Base-by-base conservation (phyloP, 2,329 filamentous ascomycete species). In the Thelonectria blattea region DNA sequence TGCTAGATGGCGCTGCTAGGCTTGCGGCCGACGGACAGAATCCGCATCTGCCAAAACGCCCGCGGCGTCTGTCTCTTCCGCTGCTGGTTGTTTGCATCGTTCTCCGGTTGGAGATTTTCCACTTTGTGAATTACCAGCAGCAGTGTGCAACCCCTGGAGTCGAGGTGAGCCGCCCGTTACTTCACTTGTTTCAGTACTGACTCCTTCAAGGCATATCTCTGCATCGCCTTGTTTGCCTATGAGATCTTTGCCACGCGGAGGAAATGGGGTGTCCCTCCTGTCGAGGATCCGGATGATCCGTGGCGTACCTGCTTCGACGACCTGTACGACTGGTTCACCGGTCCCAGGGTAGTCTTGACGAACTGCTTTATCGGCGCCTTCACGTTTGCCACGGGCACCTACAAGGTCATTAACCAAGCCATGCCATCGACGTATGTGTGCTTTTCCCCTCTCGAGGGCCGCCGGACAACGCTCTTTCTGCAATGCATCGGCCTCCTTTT, bases 401-500 rank as follows among this genome's bases (percentile, higher is more conserved):
- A 76, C 56, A 68, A 78, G 2, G 73, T 78, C 15, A 66, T 76
- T 2, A 73, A 74, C 14, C 75, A 77, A n/a, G 73, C 74, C 3
- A 67, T 71, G 17, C 72, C 68, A n/a, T 85, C 83, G 12, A 83
- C 81, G 0, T 84, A 81, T 58, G 78, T 85, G 57, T 87, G 84
- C 65, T 81, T 83, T 17, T 64, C 74, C 5, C 65, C 75, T 3
- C 61, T 76, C 14, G 82, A 84, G 55, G 77, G 73, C 52, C 71
- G 71, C 3, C 66, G 71, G 5, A 70, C 70, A 17, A 72, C 79
- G 1, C 63, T 80, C 1, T 62, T 74, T n/a, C 65, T 81, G 7
- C 84, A 85, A 61, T 61, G 78, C 49, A 17, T 76, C 1, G 80
- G 81, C 0, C 68, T 85, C 17, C 59, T 78, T 20, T 72, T 83